Evolutionary conservation across 225 moss, liverwort and hornwort species (phyloP), one percentile per base, ranked within the genome.

Genomic region (Antitrichia curtipendula): DNA sequence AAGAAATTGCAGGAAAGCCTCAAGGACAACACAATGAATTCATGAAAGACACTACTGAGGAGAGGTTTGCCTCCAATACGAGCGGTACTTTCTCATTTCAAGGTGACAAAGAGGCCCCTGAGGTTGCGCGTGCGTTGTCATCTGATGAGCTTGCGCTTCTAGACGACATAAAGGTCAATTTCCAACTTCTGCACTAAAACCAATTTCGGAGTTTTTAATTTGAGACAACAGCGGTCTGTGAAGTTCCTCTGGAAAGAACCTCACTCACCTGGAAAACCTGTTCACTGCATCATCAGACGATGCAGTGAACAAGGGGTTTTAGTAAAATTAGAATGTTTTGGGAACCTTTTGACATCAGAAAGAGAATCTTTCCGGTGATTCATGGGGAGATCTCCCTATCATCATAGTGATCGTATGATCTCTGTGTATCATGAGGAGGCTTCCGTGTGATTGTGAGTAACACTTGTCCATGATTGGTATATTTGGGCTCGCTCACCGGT

Each of bases 81-180:
- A 80, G 74, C 49, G 75, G 85, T 60, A 84, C 38, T 56, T 49
- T 74, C 31, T 83, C 91, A 81, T 87, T 90, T 54, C 70, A 64
- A 81, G 86, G 45, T 63, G 63, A 13, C 43, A 64, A 10, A 40
- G 84, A 59, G 84, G 88, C 87, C 29, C 90, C 85, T 69, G 73
- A 20, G 34, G 34, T 40, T 75, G 59, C 72, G 47, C 88, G 56
- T 43, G 32, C 85, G 25, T 60, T 90, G 84, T 86, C 89, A 41
- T 76, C 87, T 38, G 87, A 91, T 72, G 92, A 94, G 69, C 78
- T 86, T 85, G 88, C 88, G 36, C 31, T 87, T 68, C 69, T 89
- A 53, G 90, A 82, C 9, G 92, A 91, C 75, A 86, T 77, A 18
- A 87, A 91, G 91, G 94, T 94, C 59, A 88, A 31, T 84, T 40